Base-by-base conservation (phyloP, 106 monocot species). In the Dendrobium huoshanense region DNA sequence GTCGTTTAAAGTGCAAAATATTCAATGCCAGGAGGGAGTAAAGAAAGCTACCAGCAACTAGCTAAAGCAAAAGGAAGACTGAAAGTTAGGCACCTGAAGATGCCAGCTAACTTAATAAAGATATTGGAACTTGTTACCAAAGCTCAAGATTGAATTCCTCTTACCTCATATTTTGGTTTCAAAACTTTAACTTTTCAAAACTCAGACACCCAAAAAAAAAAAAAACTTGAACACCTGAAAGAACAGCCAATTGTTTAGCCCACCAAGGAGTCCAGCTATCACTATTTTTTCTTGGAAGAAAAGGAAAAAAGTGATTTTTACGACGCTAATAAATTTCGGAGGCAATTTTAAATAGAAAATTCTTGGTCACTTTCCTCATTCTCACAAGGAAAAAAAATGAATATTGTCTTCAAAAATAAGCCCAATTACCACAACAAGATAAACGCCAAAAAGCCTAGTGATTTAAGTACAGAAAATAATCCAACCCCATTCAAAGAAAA, bases 201-300 rank as follows among this genome's bases (percentile, higher is more conserved):
- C 0, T 0, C 8, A 45, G 9, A 45, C 6, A 45, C 6, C 6
- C 0, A 44, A 44, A 8, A 45, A 45, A 44, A 44, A 8, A 44
- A 45, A 45, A 9, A 45, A 9, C 8, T 5, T 16, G 25, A 16
- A 4, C 72, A 72, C 5, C 33, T 27, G 41, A 72, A 75, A 41
- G 73, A 73, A 73, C 73, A 73, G 67, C 11, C 41, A 73, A 73
- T 37, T 43, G 13, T 75, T 75, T n/a, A 43, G 75, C n/a, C 76
- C 45, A 51, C 49, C 24, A 49, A 76, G n/a, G 37, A 17, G 9
- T 13, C 41, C 49, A 43, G 13, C 76, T 48, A 22, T 49, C 74
- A 74, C 51, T 13, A 13, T 51, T 51, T 13, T 15, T 51, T 51
- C 13, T 37, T 37, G 37, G 37, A 37, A 51, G 51, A 51, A 51